Evolutionary conservation across 2,329 filamentous ascomycete genomes (phyloP), one percentile per base, ranked within the genome.

Genomic region (Penicillium sp.): DNA sequence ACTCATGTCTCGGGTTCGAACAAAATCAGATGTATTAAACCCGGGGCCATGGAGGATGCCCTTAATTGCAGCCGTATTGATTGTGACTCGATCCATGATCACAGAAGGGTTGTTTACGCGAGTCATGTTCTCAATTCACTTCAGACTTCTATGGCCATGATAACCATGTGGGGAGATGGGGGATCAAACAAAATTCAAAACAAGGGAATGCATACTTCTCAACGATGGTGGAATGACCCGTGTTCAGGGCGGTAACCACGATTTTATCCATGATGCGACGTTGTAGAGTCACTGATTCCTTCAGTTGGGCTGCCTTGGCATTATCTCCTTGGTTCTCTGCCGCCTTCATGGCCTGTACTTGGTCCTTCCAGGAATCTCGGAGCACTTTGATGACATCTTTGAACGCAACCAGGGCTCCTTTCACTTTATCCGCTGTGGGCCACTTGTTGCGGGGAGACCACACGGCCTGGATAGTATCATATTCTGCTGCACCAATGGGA

Each of bases 291-390:
- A 82, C 81, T 47, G 79, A 71, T 54, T 76, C 75, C 58, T 77
- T 79, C 16, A 83, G 68, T 38, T 75, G 63, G 9, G 75, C 71
- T 13, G 81, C 69, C 60, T 80, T 77, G 40, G 73, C 68, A 50
- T 70, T 71, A 57, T 76, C 71, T 57, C 79, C 77, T 62, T 78
- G 73, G 48, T 79, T 76, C 56, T 81, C 78, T 9, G 81, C 80
- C 51, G 77, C 70, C 51, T 77, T 74, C 51, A 83, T 71, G 20
- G 75, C 74, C 52, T 77, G 74, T 35, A 70, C 74, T 55, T 79
- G 78, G 27, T 72, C 67, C 59, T 81, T 82, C 80, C 80, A 84
- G 29, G 76, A 70, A 61, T 84, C 80, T 48, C 80, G 75, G 46
- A 84, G 74, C 6, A 73, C 73, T 59, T 78, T 78, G 49, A 83